Percentiles rank a stretch among this genome's conserved stretches.
Evolutionary conservation across 306 rosid genomes (phyloP).

Genomic region (Cucumis sativus): DNA sequence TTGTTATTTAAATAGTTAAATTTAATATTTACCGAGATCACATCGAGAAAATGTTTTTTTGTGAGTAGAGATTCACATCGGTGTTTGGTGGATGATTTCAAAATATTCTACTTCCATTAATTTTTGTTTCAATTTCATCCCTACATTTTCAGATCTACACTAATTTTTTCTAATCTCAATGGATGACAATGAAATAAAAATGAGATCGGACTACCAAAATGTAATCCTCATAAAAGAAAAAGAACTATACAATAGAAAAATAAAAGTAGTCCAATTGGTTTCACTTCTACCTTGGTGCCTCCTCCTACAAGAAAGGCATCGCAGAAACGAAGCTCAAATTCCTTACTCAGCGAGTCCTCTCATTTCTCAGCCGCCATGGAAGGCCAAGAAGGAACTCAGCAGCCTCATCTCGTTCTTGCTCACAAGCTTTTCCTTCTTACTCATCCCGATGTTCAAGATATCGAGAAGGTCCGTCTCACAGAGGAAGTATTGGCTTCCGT

Average conservation of each 20-base stretch:
- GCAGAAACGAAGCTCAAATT: slow-evolving; percentile 6
- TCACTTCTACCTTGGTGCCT: not conserved
- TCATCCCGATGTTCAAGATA: slow-evolving; percentile 74
- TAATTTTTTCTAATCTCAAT: too few relatives aligned
- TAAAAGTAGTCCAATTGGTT: not conserved
- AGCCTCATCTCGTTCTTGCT: slow-evolving; percentile 69
- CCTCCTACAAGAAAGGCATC: slow-evolving; percentile 24
- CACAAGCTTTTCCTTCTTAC: slow-evolving; percentile 73
- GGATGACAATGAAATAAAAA: too few relatives aligned
- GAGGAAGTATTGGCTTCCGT: slow-evolving; percentile 67
- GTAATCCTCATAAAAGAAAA: too few relatives aligned
- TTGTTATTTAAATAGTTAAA: too few relatives aligned
- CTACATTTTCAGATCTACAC: too few relatives aligned
- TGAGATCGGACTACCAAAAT: too few relatives aligned
- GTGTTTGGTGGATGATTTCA: too few relatives aligned
- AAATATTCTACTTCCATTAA: too few relatives aligned
- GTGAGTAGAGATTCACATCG: too few relatives aligned
- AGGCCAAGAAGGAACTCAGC: slow-evolving; percentile 75
- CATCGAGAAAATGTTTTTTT: too few relatives aligned
- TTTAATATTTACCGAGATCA: too few relatives aligned
- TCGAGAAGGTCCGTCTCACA: slow-evolving; percentile 66
- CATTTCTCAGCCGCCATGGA: slow-evolving; percentile 35
- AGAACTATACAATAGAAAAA: not conserved
- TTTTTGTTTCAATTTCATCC: too few relatives aligned
- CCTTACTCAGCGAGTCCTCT: slow-evolving; percentile 7